Conservation (phyloP, 768 basidiomycete genomes). For the Mycena epipterygia region DNA sequence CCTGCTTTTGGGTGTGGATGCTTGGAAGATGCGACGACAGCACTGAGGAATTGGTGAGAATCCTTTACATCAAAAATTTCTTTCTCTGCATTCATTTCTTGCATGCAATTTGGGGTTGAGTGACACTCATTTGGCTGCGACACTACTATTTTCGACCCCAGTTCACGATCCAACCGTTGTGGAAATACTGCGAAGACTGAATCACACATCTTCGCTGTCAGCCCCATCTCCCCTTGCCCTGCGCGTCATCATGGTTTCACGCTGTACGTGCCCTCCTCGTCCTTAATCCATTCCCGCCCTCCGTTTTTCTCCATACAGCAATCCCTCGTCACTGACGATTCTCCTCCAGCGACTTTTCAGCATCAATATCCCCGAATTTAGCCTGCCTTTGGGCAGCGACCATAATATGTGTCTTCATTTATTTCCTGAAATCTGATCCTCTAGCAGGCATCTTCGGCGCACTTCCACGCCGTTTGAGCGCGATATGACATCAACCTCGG, state of each 20-base stretch:
- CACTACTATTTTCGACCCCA: neutral
- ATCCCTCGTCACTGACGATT: constrained; percentile 1
- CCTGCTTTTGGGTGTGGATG: too few relatives aligned
- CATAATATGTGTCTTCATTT: neutral
- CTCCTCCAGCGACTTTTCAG: constrained; percentile 1
- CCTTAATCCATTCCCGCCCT: constrained; percentile 1
- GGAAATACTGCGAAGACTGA: neutral
- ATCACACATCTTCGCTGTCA: neutral
- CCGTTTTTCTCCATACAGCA: constrained; percentile 2
- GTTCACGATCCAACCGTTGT: neutral
- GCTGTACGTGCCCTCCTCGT: too few relatives aligned
- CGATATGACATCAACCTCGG: neutral
- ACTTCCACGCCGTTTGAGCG: neutral
- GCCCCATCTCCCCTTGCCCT: neutral
- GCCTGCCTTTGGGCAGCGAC: neutral
- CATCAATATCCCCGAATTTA: neutral
- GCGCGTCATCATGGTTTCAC: neutral
- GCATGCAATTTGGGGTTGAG: too few relatives aligned
- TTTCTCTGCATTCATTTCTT: too few relatives aligned
- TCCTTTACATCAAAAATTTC: too few relatives aligned
- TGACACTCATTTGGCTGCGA: neutral
- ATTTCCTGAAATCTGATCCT: constrained; percentile 1
- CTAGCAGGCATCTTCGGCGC: neutral
- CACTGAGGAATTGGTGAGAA: too few relatives aligned
- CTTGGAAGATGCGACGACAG: too few relatives aligned